A percentile compares a stretch with the other conserved stretches of the same genome.
phyloP scores from a whole-genome alignment of 148 eudicot genomes.

The Camellia granthamiana region DNA sequence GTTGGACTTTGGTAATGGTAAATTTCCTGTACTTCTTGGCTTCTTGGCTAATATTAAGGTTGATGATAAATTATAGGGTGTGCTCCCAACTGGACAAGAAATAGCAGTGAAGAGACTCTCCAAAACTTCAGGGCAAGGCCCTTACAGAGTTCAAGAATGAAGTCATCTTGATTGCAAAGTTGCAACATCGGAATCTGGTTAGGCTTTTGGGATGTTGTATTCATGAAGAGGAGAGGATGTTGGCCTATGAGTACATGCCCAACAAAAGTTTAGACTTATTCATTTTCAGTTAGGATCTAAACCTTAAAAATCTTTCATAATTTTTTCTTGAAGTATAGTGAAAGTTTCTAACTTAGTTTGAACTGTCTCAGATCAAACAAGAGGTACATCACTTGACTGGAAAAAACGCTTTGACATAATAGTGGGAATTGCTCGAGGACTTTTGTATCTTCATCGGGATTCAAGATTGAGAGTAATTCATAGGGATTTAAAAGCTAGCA shows the following conservation, averaged over 20 bases:
- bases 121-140: conserved; percentile 12
- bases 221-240: no score
- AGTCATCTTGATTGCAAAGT: conserved; percentile 1
- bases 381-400: no score
- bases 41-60: neutral
- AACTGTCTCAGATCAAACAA: conserved; percentile 10
- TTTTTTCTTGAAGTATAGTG: neutral
- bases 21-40: neutral
- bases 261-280: no score
- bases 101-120: conserved; percentile 9
- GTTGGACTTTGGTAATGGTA: neutral
- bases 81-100: no score
- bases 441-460: conserved; percentile 16
- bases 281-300: neutral
- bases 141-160: conserved; percentile 14
- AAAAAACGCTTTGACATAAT: conserved; percentile 11
- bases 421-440: conserved; percentile 7
- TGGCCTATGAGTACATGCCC: no score
- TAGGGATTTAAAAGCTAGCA: neutral
- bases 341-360: neutral
- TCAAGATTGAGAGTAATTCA: conserved; percentile 18
- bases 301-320: neutral
- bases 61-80: neutral
- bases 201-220: neutral
- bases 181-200: conserved; percentile 13